Conservation (phyloP, 1,284 basidiomycete species). For the Phellinidium pouzarii region DNA sequence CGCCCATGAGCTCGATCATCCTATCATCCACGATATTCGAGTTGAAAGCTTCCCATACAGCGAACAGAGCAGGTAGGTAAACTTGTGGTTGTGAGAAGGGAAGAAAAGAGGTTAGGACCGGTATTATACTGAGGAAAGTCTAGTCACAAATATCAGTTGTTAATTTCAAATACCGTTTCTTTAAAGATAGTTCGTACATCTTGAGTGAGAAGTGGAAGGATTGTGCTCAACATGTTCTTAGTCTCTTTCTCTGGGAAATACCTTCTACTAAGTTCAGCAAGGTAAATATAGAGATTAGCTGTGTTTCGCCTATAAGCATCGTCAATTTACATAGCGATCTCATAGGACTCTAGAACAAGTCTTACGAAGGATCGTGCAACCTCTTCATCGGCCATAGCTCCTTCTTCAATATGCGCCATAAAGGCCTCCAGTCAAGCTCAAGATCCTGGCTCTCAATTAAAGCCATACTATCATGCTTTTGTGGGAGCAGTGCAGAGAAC, state of each 20-base stretch:
- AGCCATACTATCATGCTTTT: constrained; percentile 39
- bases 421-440: constrained; percentile 65
- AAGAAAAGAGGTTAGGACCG: constrained; percentile 71
- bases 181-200: constrained; percentile 37
- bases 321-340: background rate
- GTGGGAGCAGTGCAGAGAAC: constrained; percentile 61
- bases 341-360: constrained; percentile 16
- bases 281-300: constrained; percentile 61
- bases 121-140: constrained; percentile 60
- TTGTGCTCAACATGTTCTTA: constrained; percentile 63
- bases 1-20: constrained; percentile 75
- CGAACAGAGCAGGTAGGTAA: constrained; percentile 72
- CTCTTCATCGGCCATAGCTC: constrained; percentile 70
- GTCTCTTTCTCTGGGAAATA: constrained; percentile 68
- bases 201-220: constrained; percentile 61
- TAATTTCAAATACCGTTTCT: background rate
- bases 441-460: constrained; percentile 66
- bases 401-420: constrained; percentile 66
- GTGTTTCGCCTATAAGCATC: constrained; percentile 46
- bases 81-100: constrained; percentile 61
- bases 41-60: constrained; percentile 82
- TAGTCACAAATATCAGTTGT: constrained; percentile 26
- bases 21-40: constrained; percentile 78
- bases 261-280: constrained; percentile 63
- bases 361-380: constrained; percentile 47